Percentiles rank a stretch among this genome's conserved stretches.
Conservation (phyloP, 257 asterid genomes). For the Solanum gracilifrons region DNA sequence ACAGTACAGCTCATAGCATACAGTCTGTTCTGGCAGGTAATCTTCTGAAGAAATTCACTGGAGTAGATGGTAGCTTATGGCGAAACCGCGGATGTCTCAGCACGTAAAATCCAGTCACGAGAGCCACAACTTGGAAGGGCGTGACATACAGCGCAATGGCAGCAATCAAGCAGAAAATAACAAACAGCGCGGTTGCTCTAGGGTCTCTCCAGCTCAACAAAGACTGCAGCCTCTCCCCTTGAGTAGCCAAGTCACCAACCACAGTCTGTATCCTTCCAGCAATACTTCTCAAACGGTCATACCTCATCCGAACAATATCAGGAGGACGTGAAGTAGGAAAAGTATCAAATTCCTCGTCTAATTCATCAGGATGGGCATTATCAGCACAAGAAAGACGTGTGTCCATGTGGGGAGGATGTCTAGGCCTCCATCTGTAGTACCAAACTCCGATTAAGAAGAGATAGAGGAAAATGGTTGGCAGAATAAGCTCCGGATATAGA, state of each 20-base stretch:
- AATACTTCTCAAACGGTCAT: conserved; percentile 60
- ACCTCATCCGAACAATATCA: conserved; percentile 55
- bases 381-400: conserved; percentile 63
- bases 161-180: conserved; percentile 49
- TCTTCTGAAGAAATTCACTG: conserved; percentile 63
- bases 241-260: conserved; percentile 72
- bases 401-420: conserved; percentile 69
- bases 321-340: conserved; percentile 53
- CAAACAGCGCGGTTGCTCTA: conserved; percentile 51
- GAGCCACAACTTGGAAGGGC: conserved; percentile 65
- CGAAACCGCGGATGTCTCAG: conserved; percentile 64
- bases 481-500: conserved; percentile 49
- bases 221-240: conserved; percentile 65
- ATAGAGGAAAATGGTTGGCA: conserved; percentile 60
- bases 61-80: conserved; percentile 56
- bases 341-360: conserved; percentile 60
- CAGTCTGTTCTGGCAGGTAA: conserved; percentile 67
- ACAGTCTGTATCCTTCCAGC: conserved; percentile 67
- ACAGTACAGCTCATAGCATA: conserved; percentile 26
- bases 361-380: conserved; percentile 47
- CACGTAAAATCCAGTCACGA: conserved; percentile 44
- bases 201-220: conserved; percentile 82
- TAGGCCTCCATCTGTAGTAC: conserved; percentile 69
- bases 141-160: conserved; percentile 54
- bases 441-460: conserved; percentile 52